A percentile compares a stretch with the other conserved stretches of the same genome.
Conservation (phyloP, 495 filamentous ascomycete species). For the Thozetella sp. region DNA sequence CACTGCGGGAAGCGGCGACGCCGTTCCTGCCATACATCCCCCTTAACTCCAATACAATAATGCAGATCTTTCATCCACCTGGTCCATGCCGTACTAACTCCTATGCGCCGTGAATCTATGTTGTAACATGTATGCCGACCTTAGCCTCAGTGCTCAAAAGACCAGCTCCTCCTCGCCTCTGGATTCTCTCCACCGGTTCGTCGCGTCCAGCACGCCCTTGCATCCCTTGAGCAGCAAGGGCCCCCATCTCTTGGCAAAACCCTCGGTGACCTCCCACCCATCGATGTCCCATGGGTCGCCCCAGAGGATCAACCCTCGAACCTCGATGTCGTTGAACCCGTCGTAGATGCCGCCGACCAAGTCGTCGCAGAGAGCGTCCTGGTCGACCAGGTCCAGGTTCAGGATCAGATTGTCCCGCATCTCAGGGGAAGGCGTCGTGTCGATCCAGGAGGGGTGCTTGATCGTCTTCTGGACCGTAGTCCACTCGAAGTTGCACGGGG, state of each 20-base stretch:
- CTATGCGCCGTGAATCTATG: no score
- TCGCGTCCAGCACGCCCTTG: slow-evolving; percentile 33
- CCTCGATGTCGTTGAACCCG: slow-evolving; percentile 11
- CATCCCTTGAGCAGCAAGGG: slow-evolving; percentile 43
- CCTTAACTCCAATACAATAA: not conserved
- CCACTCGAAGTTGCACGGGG: slow-evolving; percentile 45
- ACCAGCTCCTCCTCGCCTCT: slow-evolving; percentile 30
- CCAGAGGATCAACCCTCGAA: slow-evolving; percentile 42
- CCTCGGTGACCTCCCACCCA: slow-evolving; percentile 47
- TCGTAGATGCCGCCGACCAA: slow-evolving; percentile 40
- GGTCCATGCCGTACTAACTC: no score
- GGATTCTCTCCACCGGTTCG: slow-evolving; percentile 41
- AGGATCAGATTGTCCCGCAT: slow-evolving; percentile 54
- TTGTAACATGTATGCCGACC: no score
- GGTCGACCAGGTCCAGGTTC: slow-evolving; percentile 38
- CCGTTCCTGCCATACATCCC: not conserved
- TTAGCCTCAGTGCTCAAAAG: no score
- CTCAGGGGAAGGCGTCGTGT: slow-evolving; percentile 50
- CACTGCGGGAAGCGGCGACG: not conserved
- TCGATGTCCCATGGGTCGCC: slow-evolving; percentile 37
- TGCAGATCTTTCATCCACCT: not conserved
- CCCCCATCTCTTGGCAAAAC: slow-evolving; percentile 40
- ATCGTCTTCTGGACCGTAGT: slow-evolving; percentile 42
- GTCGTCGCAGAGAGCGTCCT: slow-evolving; percentile 48
- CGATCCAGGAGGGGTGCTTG: slow-evolving; percentile 54